These are phyloP conservation scores for Pythium apleroticum DNA, from an alignment of 352 stramenopile genomes.

Conservation along the genomic window DNA sequence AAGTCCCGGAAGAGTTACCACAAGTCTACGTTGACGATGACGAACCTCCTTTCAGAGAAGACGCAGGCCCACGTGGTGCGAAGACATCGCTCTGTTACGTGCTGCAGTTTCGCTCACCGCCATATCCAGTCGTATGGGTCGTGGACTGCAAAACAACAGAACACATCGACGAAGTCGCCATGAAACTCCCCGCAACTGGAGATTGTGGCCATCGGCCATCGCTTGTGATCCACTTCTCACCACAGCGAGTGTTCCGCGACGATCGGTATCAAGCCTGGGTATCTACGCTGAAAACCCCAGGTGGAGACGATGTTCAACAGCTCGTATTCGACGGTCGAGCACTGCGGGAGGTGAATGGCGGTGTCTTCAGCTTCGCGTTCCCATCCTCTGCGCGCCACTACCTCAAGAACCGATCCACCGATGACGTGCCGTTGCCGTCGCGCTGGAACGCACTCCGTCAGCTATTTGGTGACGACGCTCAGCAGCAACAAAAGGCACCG, in stretches of 20 bases:
- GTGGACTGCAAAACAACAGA: conserved; percentile 41
- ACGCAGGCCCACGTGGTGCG: no score
- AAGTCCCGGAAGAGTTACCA: conserved; percentile 18
- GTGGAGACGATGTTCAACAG: conserved; percentile 30
- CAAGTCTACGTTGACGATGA: conserved; percentile 6
- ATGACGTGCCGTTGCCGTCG: not conserved
- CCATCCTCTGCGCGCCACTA: conserved; percentile 39
- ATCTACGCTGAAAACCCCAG: not conserved
- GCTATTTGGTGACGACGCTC: not conserved
- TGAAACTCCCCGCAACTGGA: conserved; percentile 18
- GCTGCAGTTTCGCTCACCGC: conserved; percentile 32
- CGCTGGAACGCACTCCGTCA: conserved; percentile 9
- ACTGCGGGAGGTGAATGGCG: conserved; percentile 32
- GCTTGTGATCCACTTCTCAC: conserved; percentile 60
- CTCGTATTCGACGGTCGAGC: conserved; percentile 46
- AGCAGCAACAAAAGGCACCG: not conserved
- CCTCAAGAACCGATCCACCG: conserved; percentile 2
- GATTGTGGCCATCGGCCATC: conserved; percentile 35
- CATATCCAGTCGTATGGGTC: conserved; percentile 54
- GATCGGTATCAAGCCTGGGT: conserved; percentile 19
- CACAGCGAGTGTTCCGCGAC: conserved; percentile 8
- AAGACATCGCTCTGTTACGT: conserved; percentile 32
- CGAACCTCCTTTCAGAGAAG: not conserved
- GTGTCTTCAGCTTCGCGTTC: conserved; percentile 60
- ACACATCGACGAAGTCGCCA: conserved; percentile 33